Evolutionary conservation across 805 yeast genomes (phyloP), one percentile per base, ranked within the genome.

Genomic region (Saturnispora ahearnii): DNA sequence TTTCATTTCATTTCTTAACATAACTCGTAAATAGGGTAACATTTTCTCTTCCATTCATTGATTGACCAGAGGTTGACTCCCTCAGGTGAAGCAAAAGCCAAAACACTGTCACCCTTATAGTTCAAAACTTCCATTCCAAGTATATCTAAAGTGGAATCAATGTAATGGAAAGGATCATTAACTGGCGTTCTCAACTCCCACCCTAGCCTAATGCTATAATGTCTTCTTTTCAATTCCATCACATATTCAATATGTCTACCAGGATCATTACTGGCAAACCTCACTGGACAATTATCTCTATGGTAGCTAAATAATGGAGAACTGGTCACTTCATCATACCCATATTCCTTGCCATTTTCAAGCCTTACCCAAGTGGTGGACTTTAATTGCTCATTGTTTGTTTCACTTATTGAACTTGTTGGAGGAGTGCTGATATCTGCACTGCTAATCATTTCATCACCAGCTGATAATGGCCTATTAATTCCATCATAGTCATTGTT

Each of bases 1-100:
- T n/a, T 31, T 18, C 18, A 18, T n/a, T 31, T 22, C 13, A 5
- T 13, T n/a, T 37, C 22, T 57, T 75, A 49, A 73, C 68, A 46
- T 73, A 65, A 50, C 71, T 47, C 74, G 55, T 70, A 78, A 49
- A 81, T 72, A 2, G 84, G 82, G 55, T 78, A 78, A 50, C 82
- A 76, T 51, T 84, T 68, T 58, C 87, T 70, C 30, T 78, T 76
- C 75, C 81, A 75, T 13, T 78, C 73, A 57, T 84, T 84, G 44
- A 86, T 74, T 41, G 76, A 78, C 89, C 91, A 86, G 55, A 73
- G 71, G 43, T 81, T 71, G 21, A 87, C 68, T 0, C 95, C 95
- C 41, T 76, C 78, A 52, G 79, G 82, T 47, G 80, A 73, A 1
- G 87, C 90, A 33, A 84, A 76, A 6, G 79, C 68, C 36, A 84